Base-by-base conservation (phyloP, 1,284 basidiomycete species). In the Entoloma clypeatum region DNA sequence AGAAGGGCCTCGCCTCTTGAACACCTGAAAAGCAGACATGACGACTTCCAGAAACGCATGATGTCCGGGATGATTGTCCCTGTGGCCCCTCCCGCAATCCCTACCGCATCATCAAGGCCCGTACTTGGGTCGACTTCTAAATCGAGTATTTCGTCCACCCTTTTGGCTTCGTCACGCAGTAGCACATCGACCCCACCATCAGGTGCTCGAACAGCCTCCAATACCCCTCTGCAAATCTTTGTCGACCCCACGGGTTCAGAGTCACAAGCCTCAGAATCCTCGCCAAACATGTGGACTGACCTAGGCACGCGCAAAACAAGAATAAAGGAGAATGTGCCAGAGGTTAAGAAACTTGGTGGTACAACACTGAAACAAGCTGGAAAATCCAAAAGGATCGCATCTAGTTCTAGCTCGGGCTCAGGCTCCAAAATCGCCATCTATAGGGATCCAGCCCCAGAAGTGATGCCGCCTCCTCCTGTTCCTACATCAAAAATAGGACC, bases 21-120 rank as follows among this genome's bases (percentile, higher is more conserved):
- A 35, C 81, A 83, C 32, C 71, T 95, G 21, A 79, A 86, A 62
- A 74, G 68, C 40, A 72, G 86, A 44, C 81, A 92, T 59, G 63
- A 76, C 36, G 86, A 91, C 33, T 94, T 92, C 64, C 84, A 91
- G 54, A 85, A 86, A 47, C 80, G 90, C 10, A 83, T 84, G 81
- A 81, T 85, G 77, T 56, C 59, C 25, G 61, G 54, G 18, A 55
- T 67, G 9, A 56, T 70, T 37, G 63, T 69, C 6, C 50, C 60
- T 4, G 41, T 55, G 9, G 56, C 54, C 8, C 50, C 51, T 38
- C 58, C 67, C 7, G 50, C 64, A 27, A n/a, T n/a, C n/a, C 36
- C 65, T 41, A 64, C 66, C 28, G 31, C 51, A 32, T 48, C 65
- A 67, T 24, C 68, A 10, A 47, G 50, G 9, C 36, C 42, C 3